These are phyloP conservation scores for Plectranthus barbatus DNA, from an alignment of 257 asterid species.

Conservation along the genomic window DNA sequence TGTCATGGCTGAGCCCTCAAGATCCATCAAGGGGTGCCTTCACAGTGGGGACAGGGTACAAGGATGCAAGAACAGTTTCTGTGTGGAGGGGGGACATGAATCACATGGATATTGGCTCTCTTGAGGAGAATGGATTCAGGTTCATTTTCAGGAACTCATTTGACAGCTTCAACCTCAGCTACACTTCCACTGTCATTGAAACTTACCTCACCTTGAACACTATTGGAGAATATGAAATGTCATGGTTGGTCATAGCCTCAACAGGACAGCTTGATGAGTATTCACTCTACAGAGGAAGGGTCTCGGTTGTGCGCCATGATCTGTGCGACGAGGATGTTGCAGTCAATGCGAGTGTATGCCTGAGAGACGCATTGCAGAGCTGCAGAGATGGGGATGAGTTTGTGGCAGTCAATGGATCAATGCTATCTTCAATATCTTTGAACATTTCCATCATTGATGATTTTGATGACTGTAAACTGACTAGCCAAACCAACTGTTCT, in stretches of 20 bases:
- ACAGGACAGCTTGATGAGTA: constrained; percentile 14
- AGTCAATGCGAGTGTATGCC: neutral
- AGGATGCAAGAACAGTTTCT: neutral
- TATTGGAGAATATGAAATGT: neutral
- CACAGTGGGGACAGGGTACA: neutral
- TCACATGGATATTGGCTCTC: neutral
- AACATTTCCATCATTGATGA: neutral
- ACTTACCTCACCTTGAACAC: neutral
- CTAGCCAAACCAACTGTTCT: constrained; percentile 8
- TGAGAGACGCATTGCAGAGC: neutral
- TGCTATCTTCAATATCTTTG: neutral
- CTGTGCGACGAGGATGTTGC: neutral
- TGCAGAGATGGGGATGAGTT: constrained; percentile 1
- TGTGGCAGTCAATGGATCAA: neutral
- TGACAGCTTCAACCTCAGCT: neutral
- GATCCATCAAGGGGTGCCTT: neutral
- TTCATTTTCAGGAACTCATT: constrained; percentile 6
- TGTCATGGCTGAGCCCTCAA: constrained; percentile 3
- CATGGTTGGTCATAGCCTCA: constrained; percentile 13
- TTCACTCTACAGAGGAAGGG: neutral
- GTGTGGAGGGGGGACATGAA: constrained; percentile 1
- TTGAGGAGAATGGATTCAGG: neutral
- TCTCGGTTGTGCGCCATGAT: neutral
- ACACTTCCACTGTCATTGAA: neutral
- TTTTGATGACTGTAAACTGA: neutral